Conservation (phyloP, 2,329 filamentous ascomycete genomes). For the Calonectria leucothoes region DNA sequence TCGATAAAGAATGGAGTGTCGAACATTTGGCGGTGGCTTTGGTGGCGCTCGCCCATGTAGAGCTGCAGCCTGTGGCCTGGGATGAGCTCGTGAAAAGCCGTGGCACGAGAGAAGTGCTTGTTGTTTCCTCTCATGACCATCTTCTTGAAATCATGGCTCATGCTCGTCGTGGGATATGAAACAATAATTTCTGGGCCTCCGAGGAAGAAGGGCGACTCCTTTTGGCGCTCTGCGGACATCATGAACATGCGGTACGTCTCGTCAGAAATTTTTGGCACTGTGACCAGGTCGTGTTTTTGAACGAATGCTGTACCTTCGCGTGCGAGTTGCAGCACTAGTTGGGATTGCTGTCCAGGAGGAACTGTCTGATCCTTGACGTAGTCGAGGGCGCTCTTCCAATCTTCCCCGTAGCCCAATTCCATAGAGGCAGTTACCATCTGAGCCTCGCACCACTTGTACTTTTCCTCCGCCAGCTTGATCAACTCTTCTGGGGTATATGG, state of each 20-base stretch:
- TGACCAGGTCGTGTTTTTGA: constrained; percentile 64
- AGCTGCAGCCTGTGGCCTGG: constrained; percentile 68
- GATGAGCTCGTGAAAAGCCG: constrained; percentile 72
- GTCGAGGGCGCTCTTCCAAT: constrained; percentile 66
- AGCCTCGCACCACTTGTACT: constrained; percentile 66
- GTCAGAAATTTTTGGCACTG: constrained; percentile 63
- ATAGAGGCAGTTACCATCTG: constrained; percentile 65
- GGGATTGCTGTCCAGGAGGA: constrained; percentile 63
- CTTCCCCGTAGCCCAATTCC: constrained; percentile 58
- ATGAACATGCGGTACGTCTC: constrained; percentile 67
- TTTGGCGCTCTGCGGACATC: constrained; percentile 65
- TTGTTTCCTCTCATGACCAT: constrained; percentile 73
- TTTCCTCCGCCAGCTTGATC: constrained; percentile 60
- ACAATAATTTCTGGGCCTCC: constrained; percentile 66
- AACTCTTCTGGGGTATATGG: constrained; percentile 69
- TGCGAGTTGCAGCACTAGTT: constrained; percentile 63
- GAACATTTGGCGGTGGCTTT: constrained; percentile 64
- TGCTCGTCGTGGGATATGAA: constrained; percentile 64
- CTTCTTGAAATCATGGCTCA: constrained; percentile 65
- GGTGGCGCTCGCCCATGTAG: constrained; percentile 58
- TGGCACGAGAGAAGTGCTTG: constrained; percentile 66
- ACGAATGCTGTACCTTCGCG: constrained; percentile 65
- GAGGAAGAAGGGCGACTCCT: constrained; percentile 69
- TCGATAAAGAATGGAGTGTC: constrained; percentile 69
- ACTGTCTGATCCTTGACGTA: constrained; percentile 67